Evolutionary conservation across 805 yeast genomes (phyloP).

Genomic region (Kockiozyma suomiensis): DNA sequence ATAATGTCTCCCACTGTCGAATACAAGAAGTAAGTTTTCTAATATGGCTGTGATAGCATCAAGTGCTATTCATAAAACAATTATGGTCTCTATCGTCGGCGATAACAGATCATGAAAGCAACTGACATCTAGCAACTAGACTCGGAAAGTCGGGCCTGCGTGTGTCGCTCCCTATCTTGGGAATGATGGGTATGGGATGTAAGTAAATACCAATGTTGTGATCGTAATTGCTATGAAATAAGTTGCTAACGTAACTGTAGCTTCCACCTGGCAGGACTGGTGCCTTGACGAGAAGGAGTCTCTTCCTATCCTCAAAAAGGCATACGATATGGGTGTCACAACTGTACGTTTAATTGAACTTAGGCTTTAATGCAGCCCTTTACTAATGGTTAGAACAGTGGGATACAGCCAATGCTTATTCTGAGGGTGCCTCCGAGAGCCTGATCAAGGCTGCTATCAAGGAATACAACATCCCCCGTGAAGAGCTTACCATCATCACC

Average conservation of each 20-base stretch:
- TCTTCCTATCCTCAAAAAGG: slow-evolving; percentile 26
- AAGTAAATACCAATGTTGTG: not conserved
- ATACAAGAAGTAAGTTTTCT: slow-evolving; percentile 7
- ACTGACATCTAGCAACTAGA: not conserved
- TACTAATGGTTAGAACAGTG: slow-evolving; percentile 37
- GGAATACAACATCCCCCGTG: slow-evolving; percentile 55
- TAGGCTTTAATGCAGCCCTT: not conserved
- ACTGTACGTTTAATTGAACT: slow-evolving; percentile 36
- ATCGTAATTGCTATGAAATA: not conserved
- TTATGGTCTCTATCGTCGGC: not conserved
- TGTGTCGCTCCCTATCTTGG: slow-evolving; percentile 24
- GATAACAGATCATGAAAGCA: not conserved
- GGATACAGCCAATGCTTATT: slow-evolving; percentile 51
- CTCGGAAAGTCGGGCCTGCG: slow-evolving; percentile 26
- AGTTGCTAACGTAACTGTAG: not conserved
- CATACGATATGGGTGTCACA: slow-evolving; percentile 45
- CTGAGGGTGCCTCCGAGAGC: slow-evolving; percentile 48
- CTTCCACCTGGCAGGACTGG: slow-evolving; percentile 25
- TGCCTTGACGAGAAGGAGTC: slow-evolving; percentile 21
- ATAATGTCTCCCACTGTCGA: slow-evolving; percentile 1
- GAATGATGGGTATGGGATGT: slow-evolving; percentile 22
- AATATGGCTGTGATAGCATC: not conserved
- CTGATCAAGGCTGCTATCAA: slow-evolving; percentile 57
- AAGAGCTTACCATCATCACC: slow-evolving; percentile 56
- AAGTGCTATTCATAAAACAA: not conserved